phyloP scores from a whole-genome alignment of 2,329 filamentous ascomycete genomes.

The Cladophialophora exuberans region DNA sequence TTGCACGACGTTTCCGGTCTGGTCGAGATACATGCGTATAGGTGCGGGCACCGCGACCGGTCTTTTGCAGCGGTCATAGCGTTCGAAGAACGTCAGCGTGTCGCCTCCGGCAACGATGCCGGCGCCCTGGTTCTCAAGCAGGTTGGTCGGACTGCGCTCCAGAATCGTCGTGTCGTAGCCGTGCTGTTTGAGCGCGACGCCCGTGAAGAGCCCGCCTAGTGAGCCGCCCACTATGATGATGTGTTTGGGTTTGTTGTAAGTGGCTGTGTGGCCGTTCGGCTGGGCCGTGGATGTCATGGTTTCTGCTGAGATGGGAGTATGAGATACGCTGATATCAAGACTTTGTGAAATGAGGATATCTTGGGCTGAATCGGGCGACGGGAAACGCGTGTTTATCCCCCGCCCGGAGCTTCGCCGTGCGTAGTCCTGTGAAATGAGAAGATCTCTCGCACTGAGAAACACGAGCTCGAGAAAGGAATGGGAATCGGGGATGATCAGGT shows the following conservation, averaged over 20 bases:
- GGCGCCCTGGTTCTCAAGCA: conserved; percentile 32
- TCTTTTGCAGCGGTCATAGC: conserved; percentile 28
- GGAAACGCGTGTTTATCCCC: too few species aligned
- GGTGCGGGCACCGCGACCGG: conserved; percentile 28
- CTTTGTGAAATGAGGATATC: too few species aligned
- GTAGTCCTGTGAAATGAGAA: too few species aligned
- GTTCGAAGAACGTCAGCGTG: conserved; percentile 27
- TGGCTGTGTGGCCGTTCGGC: not conserved
- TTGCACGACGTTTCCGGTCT: conserved; percentile 21
- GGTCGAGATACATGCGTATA: conserved; percentile 26
- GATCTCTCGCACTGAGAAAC: too few species aligned
- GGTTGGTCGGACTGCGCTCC: conserved; percentile 30
- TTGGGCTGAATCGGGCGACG: too few species aligned
- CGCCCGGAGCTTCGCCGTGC: too few species aligned
- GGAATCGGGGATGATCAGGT: too few species aligned
- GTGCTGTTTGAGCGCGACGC: conserved; percentile 31
- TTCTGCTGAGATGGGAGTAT: too few species aligned
- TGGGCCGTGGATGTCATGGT: conserved; percentile 1
- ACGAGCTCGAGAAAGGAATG: too few species aligned
- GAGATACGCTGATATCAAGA: too few species aligned
- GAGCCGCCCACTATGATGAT: conserved; percentile 34
- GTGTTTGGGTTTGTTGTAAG: conserved; percentile 10
- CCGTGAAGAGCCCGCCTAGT: conserved; percentile 32
- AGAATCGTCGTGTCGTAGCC: conserved; percentile 32
- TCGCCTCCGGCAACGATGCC: conserved; percentile 29